These are phyloP conservation scores for Piloderma croceum DNA, from an alignment of 768 basidiomycete species.

Conservation along the genomic window DNA sequence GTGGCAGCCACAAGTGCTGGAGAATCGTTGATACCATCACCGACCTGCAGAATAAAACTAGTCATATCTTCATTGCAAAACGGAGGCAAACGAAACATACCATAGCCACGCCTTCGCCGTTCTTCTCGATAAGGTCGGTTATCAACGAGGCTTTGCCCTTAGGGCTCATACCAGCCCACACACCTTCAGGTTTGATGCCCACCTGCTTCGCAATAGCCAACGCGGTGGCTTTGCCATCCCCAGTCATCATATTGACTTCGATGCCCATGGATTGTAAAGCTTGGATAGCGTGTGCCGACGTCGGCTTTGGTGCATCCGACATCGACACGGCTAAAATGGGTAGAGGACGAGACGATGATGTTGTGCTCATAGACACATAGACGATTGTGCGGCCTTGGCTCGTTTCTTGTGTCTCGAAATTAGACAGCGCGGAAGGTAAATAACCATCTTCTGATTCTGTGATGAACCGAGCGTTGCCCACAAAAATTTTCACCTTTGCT, in stretches of 20 bases:
- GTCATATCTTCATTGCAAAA: slow-evolving; percentile 1
- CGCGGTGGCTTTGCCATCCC: slow-evolving; percentile 83
- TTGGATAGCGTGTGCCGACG: slow-evolving; percentile 75
- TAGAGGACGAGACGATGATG: slow-evolving; percentile 35
- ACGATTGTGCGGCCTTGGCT: slow-evolving; percentile 77
- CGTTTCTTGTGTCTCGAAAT: slow-evolving; percentile 70
- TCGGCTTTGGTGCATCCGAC: slow-evolving; percentile 81
- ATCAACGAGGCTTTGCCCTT: slow-evolving; percentile 90
- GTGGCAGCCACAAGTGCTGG: slow-evolving; percentile 94
- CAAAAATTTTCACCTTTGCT: slow-evolving; percentile 51
- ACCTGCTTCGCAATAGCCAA: slow-evolving; percentile 84
- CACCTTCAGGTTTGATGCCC: slow-evolving; percentile 75
- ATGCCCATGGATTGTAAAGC: slow-evolving; percentile 88
- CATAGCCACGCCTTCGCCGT: slow-evolving; percentile 82
- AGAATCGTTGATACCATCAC: slow-evolving; percentile 98
- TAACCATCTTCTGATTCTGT: slow-evolving; percentile 44
- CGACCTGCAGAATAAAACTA: slow-evolving; percentile 53
- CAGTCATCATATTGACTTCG: slow-evolving; percentile 90
- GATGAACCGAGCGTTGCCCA: slow-evolving; percentile 76
- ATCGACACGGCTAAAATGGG: slow-evolving; percentile 81
- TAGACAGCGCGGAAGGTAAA: slow-evolving; percentile 53
- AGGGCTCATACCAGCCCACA: slow-evolving; percentile 92
- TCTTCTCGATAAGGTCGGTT: slow-evolving; percentile 68
- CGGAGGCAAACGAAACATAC: slow-evolving; percentile 36
- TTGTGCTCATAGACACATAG: slow-evolving; percentile 62